Percentiles rank a stretch among this genome's conserved stretches.
These are phyloP conservation scores for Globisporangium spinosum DNA, from an alignment of 352 stramenopile genomes.

Conservation along the genomic window DNA sequence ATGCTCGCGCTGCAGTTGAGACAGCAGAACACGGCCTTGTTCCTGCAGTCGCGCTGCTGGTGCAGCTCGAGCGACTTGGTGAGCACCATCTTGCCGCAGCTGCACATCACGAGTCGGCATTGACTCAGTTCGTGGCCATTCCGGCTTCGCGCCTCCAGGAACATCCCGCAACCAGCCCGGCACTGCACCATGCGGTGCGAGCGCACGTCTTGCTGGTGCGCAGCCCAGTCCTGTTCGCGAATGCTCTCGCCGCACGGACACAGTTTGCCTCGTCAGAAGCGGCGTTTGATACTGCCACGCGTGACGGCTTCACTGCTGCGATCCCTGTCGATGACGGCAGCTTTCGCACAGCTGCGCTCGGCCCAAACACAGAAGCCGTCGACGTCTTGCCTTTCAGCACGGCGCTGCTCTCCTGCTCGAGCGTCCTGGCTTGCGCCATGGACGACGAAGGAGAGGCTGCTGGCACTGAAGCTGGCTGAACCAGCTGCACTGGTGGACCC, in stretches of 20 bases:
- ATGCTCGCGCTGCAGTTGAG: constrained; percentile 35
- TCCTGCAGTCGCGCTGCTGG: constrained; percentile 46
- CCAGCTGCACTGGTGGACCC: constrained; percentile 30
- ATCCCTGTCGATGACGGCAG: neutral
- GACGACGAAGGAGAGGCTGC: neutral
- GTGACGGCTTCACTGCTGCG: neutral
- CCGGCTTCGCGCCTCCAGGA: constrained; percentile 45
- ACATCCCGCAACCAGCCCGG: constrained; percentile 44
- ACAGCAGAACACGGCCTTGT: constrained; percentile 39
- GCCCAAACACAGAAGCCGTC: constrained; percentile 22
- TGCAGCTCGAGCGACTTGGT: constrained; percentile 50
- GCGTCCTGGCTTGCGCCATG: constrained; percentile 2
- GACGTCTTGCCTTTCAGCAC: constrained; percentile 26
- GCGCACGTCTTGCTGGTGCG: constrained; percentile 32
- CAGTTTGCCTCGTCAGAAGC: neutral
- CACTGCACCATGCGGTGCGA: constrained; percentile 46
- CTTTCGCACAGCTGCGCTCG: constrained; percentile 11
- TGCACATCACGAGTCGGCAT: constrained; percentile 59
- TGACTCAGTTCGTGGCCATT: constrained; percentile 68
- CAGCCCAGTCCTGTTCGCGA: constrained; percentile 21
- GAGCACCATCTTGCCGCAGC: constrained; percentile 63
- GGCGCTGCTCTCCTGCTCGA: constrained; percentile 24
- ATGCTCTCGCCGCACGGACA: constrained; percentile 47
- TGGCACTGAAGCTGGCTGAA: constrained; percentile 13
- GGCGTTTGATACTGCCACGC: neutral